Conservation (phyloP, 2,329 filamentous ascomycete species). For the Hypoxylon sp. region DNA sequence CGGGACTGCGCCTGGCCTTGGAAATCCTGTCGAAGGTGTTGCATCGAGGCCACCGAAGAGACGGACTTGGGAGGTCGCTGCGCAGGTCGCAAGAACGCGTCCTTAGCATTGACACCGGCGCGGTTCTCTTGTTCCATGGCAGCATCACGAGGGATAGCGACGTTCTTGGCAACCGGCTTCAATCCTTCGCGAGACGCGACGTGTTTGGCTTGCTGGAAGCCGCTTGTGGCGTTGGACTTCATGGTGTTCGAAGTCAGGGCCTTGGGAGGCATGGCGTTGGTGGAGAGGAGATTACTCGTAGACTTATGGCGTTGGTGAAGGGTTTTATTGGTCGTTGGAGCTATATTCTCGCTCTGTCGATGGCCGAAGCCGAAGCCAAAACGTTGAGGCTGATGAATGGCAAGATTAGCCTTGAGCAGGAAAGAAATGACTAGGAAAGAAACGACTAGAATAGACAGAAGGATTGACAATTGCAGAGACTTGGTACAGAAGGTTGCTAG, state of each 20-base stretch:
- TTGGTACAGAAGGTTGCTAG: neutral
- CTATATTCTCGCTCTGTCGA: conserved; percentile 44
- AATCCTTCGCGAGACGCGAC: conserved; percentile 44
- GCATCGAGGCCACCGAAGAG: conserved; percentile 45
- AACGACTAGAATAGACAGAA: neutral
- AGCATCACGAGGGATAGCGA: conserved; percentile 43
- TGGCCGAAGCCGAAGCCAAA: conserved; percentile 73
- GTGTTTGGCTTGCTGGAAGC: conserved; percentile 71
- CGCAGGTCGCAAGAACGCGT: conserved; percentile 58
- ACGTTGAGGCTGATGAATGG: conserved; percentile 75
- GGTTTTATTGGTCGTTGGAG: conserved; percentile 70
- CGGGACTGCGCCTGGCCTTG: conserved; percentile 5
- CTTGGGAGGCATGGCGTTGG: conserved; percentile 64
- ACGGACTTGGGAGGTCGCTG: conserved; percentile 52
- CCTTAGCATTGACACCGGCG: conserved; percentile 50
- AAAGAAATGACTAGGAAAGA: neutral
- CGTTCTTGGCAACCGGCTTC: conserved; percentile 54
- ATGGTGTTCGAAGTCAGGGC: conserved; percentile 71
- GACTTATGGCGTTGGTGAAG: conserved; percentile 89
- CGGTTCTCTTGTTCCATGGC: conserved; percentile 64
- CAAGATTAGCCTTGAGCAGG: conserved; percentile 29
- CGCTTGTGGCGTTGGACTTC: conserved; percentile 85
- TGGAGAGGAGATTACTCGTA: conserved; percentile 65
- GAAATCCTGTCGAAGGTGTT: conserved; percentile 32
- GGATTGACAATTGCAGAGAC: neutral